Percentiles rank a stretch among this genome's conserved stretches.
Conservation (phyloP, 129 eudicot genomes). For the Gnaphalium uliginosum region DNA sequence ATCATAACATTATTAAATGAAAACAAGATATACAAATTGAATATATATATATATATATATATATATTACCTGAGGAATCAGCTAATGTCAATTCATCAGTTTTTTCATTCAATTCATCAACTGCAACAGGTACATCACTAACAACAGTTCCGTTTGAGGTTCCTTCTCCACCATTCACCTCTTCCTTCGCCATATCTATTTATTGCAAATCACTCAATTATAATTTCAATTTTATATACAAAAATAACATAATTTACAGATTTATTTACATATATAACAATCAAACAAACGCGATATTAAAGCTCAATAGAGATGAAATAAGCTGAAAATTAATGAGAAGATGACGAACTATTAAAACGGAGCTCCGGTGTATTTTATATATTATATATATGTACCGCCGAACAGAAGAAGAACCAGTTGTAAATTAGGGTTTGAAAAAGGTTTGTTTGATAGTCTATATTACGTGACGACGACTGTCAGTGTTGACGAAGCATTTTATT, state of each 20-base stretch:
- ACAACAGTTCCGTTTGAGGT: conserved; percentile 15
- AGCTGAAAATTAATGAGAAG: neutral
- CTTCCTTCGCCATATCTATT: conserved; percentile 34
- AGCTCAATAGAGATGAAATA: neutral
- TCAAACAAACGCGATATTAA: neutral
- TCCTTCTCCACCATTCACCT: conserved; percentile 28
- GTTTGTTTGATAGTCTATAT: neutral
- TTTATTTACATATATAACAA: neutral
- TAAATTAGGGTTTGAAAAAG: conserved; percentile 26
- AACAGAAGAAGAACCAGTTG: conserved; percentile 20
- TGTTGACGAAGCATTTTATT: conserved; percentile 14
- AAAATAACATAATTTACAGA: neutral
- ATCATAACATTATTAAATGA: neutral
- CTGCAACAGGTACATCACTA: conserved; percentile 22
- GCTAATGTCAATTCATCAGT: conserved; percentile 32
- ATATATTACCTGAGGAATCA: conserved; percentile 31
- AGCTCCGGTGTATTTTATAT: conserved; percentile 3
- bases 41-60: too few relatives aligned
- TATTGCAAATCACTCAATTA: neutral
- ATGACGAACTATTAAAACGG: conserved; percentile 19
- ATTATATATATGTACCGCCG: conserved; percentile 1
- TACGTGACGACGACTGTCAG: conserved; percentile 1
- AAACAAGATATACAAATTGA: neutral
- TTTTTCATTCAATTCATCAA: conserved; percentile 30
- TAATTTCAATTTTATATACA: neutral